Base-by-base conservation (phyloP, 306 rosid species). In the Ormosia semicastrata region DNA sequence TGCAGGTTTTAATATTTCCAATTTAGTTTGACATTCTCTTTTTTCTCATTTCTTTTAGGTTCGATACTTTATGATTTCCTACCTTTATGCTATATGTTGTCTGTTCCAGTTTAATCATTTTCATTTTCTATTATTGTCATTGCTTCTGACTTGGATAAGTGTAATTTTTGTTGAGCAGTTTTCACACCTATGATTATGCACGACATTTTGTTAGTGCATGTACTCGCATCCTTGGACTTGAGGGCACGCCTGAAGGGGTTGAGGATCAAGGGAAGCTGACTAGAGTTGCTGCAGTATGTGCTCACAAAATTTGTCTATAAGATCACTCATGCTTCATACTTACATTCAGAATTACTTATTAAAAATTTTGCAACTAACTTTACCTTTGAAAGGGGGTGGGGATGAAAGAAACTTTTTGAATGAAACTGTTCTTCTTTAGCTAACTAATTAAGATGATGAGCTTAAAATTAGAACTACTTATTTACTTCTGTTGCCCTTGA, bases 181-280 rank as follows among this genome's bases (percentile, higher is more conserved):
- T 94, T 86, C 98, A 94, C 85, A 94, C 98, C 44, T 94, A 94
- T 63, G 97, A 92, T 83, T 94, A 94, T 75, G 98, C 97, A 63
- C 89, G 98, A 5, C 98, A 94, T 87, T 94, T 94, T 68, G 97
- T 94, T 39, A 94, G 98, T 83, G 95, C 97, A 57, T 92, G 97
- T 75, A 94, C 95, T 70, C 98, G 98, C 68, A 90, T 92, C 75
- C 94, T 94, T 76, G 95, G 95, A 75, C 95, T 92, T 76, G 97
- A 94, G 88, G 95, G 97, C 62, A 94, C 97, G 0, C 98, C 95
- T 53, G 98, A 94, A 81, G 97, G 98, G 52, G 98, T 94, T 84
- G 98, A 89, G 84, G 90, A 94, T 86, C 95, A 92, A 83, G 98
- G 97, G 81, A 90, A 82, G 88, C 90, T 94, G 70, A 94, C 98